Evolutionary conservation across 768 basidiomycete species (phyloP).

Genomic region (button mushroom (Agaricus bisporus)): DNA sequence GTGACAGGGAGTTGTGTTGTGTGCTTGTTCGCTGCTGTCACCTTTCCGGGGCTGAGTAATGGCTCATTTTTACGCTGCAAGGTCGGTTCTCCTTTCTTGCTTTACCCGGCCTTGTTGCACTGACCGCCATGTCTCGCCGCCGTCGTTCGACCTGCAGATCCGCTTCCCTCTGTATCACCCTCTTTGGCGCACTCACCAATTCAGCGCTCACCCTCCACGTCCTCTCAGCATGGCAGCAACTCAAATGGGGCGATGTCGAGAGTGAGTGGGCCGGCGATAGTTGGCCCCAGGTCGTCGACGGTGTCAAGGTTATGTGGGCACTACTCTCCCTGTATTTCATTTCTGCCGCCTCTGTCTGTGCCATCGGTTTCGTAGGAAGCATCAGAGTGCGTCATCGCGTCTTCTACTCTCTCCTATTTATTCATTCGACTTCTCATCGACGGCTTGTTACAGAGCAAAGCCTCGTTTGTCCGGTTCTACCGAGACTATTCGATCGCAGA

Average conservation of each 20-base stretch:
- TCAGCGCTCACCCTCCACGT: slow-evolving; percentile 17
- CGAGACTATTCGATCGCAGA: slow-evolving; percentile 79
- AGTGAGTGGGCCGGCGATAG: slow-evolving; percentile 13
- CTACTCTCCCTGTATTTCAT: slow-evolving; percentile 63
- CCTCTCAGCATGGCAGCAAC: slow-evolving; percentile 19
- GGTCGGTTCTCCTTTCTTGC: slow-evolving; percentile 5
- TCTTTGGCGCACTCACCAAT: slow-evolving; percentile 20
- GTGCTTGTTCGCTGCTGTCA: slow-evolving; percentile 2
- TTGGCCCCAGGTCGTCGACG: slow-evolving; percentile 24
- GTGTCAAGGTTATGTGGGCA: slow-evolving; percentile 50
- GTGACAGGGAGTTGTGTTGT: neutral
- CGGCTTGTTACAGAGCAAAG: slow-evolving; percentile 39
- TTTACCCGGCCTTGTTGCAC: neutral
- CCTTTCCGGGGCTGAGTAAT: slow-evolving; percentile 8
- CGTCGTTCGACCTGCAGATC: slow-evolving; percentile 16
- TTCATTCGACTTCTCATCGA: neutral
- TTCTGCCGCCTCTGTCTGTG: slow-evolving; percentile 55
- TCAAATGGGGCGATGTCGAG: slow-evolving; percentile 14
- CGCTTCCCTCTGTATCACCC: slow-evolving; percentile 21
- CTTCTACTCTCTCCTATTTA: slow-evolving; percentile 1
- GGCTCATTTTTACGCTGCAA: slow-evolving; percentile 6
- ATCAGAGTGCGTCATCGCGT: slow-evolving; percentile 43
- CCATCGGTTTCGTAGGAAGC: slow-evolving; percentile 64
- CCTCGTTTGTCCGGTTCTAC: slow-evolving; percentile 69
- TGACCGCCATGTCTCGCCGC: slow-evolving; percentile 4